These are phyloP conservation scores for Podospora tetraspora DNA, from an alignment of 495 filamentous ascomycete species.

Conservation along the genomic window DNA sequence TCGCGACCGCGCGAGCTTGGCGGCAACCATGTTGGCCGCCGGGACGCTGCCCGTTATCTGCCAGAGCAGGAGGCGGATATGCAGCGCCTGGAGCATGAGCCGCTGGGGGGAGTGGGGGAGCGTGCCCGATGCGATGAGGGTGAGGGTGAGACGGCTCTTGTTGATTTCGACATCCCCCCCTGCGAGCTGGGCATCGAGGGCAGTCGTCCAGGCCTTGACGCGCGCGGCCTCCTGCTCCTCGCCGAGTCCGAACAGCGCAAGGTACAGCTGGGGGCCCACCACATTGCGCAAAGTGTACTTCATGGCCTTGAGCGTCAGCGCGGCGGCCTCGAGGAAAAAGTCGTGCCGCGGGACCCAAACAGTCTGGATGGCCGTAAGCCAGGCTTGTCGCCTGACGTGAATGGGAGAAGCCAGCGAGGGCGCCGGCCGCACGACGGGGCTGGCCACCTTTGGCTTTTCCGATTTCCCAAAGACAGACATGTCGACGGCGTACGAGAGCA, in stretches of 20 bases:
- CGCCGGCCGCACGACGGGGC: conserved; percentile 44
- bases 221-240: conserved; percentile 82
- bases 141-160: conserved; percentile 78
- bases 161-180: conserved; percentile 88
- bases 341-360: conserved; percentile 89
- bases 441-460: conserved; percentile 28
- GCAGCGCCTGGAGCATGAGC: conserved; percentile 87
- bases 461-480: conserved; percentile 39
- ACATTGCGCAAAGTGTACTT: conserved; percentile 77
- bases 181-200: conserved; percentile 89
- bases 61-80: conserved; percentile 84
- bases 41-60: conserved; percentile 46
- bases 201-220: conserved; percentile 91
- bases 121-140: conserved; percentile 82
- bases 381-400: conserved; percentile 80
- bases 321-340: conserved; percentile 77
- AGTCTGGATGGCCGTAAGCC: conserved; percentile 91
- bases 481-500: conserved; percentile 62
- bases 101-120: conserved; percentile 76
- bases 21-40: conserved; percentile 47
- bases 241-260: conserved; percentile 70
- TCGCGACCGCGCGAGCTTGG: conserved; percentile 61
- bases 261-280: conserved; percentile 69
- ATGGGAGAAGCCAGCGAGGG: conserved; percentile 76
- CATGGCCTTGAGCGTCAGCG: conserved; percentile 68